Evolutionary conservation across 2,329 filamentous ascomycete genomes (phyloP).

Genomic region (Trichoderma arundinaceum): DNA sequence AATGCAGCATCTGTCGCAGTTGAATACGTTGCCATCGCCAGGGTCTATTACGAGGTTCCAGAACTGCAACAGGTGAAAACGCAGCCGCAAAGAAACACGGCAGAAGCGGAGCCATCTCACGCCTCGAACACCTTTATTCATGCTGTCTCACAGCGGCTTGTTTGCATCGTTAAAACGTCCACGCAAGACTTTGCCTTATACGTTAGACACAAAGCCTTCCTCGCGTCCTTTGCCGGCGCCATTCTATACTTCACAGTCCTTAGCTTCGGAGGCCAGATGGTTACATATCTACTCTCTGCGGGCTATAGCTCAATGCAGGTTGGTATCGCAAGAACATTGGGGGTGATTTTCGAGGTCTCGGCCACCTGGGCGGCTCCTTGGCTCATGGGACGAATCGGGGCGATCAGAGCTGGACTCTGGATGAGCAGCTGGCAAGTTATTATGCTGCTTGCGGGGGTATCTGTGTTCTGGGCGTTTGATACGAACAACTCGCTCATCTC

Average conservation of each 20-base stretch:
- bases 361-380: constrained; percentile 66
- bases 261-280: constrained; percentile 65
- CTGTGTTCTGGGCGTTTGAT: constrained; percentile 48
- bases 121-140: not conserved
- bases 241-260: constrained; percentile 68
- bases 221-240: constrained; percentile 64
- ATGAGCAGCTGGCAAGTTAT: constrained; percentile 70
- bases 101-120: not conserved
- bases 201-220: constrained; percentile 59
- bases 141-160: not conserved
- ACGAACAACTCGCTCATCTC: constrained; percentile 43
- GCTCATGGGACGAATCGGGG: constrained; percentile 60
- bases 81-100: not conserved
- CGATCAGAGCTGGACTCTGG: constrained; percentile 73
- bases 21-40: constrained; percentile 59
- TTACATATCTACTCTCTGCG: constrained; percentile 64
- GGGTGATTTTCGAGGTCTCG: constrained; percentile 61
- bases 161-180: not conserved
- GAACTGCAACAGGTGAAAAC: constrained; percentile 39
- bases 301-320: constrained; percentile 60
- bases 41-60: constrained; percentile 40
- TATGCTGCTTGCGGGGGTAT: constrained; percentile 53
- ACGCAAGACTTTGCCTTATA: constrained; percentile 48
- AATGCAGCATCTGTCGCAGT: constrained; percentile 54
- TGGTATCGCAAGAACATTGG: constrained; percentile 58